Percentiles rank a stretch among this genome's conserved stretches.
Evolutionary conservation across 257 asterid species (phyloP).

Genomic region (Lantana camara): DNA sequence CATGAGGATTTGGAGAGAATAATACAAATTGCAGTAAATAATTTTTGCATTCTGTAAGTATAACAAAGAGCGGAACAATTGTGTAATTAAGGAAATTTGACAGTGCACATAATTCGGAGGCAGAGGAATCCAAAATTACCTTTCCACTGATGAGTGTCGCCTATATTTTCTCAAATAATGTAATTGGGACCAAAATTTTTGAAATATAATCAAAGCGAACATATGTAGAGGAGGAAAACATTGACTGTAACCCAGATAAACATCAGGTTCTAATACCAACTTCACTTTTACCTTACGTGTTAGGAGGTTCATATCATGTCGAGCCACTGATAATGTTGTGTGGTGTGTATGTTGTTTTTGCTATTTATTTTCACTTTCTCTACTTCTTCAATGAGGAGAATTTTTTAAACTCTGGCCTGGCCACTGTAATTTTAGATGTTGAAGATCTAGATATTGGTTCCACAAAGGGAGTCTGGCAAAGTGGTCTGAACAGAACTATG

Average conservation of each 20-base stretch:
- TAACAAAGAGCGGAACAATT: background rate
- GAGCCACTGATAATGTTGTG: background rate
- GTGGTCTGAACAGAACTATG: background rate
- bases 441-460: background rate
- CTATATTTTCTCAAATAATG: slow-evolving; percentile 2
- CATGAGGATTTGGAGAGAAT: slow-evolving; percentile 27
- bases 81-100: background rate
- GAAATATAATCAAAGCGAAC: background rate
- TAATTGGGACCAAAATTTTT: slow-evolving; percentile 13
- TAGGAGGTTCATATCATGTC: background rate
- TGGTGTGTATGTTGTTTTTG: background rate
- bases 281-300: background rate
- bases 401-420: background rate
- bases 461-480: background rate
- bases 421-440: background rate
- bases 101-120: slow-evolving; percentile 1
- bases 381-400: slow-evolving; percentile 10
- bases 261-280: background rate
- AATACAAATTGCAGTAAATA: slow-evolving; percentile 19
- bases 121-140: slow-evolving; percentile 2
- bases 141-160: slow-evolving; percentile 1
- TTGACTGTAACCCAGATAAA: background rate
- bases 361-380: background rate
- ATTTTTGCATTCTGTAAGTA: background rate
- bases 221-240: background rate